A percentile compares a stretch with the other conserved stretches of the same genome.
These are phyloP conservation scores for Otatea glauca DNA, from an alignment of 176 grass and related monocot species.

Conservation along the genomic window DNA sequence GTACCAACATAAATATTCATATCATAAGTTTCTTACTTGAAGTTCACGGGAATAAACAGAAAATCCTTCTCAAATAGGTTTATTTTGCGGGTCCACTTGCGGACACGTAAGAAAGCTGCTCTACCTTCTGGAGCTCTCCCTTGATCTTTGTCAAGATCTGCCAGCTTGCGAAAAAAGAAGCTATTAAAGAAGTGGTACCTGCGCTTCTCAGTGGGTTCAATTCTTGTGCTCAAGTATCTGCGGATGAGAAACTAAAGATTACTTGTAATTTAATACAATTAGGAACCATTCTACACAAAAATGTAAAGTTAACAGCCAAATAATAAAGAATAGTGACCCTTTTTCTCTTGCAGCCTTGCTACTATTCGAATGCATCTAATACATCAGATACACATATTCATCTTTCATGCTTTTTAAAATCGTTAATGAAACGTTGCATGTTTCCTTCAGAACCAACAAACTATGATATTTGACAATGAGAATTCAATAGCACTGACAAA, in stretches of 20 bases:
- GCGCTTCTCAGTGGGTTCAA: constrained; percentile 55
- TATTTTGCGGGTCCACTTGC: constrained; percentile 97
- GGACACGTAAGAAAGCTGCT: constrained; percentile 92
- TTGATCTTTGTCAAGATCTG: constrained; percentile 95
- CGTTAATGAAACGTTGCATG: neutral
- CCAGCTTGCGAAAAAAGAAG: constrained; percentile 99
- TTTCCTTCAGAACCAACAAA: constrained; percentile 21
- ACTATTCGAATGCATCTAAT: constrained; percentile 9
- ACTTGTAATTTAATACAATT: constrained; percentile 28
- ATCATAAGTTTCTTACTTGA: constrained; percentile 65
- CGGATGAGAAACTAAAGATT: constrained; percentile 40
- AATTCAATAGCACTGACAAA: neutral
- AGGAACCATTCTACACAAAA: constrained; percentile 23
- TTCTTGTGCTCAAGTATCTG: constrained; percentile 86
- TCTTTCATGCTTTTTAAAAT: constrained; percentile 17
- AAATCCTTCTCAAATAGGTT: constrained; percentile 98
- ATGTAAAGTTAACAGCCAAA: constrained; percentile 22
- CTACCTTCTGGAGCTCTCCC: constrained; percentile 79
- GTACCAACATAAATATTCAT: constrained; percentile 14
- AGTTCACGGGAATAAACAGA: constrained; percentile 97
- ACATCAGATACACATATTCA: constrained; percentile 12
- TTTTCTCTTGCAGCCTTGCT: neutral
- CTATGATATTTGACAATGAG: neutral
- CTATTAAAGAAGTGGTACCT: constrained; percentile 95
- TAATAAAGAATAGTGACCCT: neutral